Percentiles rank a stretch among this genome's conserved stretches.
Conservation (phyloP, 2,329 filamentous ascomycete genomes). For the Lachnellula subtilissima region DNA sequence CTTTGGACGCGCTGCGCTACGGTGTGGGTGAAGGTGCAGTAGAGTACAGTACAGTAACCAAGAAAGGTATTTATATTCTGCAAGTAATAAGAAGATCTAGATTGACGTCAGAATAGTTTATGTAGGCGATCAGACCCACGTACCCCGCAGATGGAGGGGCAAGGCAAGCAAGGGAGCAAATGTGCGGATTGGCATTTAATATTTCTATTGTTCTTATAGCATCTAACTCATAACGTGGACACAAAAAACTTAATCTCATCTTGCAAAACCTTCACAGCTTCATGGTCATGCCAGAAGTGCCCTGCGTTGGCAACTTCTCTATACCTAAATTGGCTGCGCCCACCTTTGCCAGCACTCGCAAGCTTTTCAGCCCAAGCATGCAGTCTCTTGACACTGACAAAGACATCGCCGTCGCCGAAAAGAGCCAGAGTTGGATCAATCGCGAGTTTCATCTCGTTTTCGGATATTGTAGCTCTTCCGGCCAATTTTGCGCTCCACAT, state of each 20-base stretch:
- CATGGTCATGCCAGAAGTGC: conserved; percentile 45
- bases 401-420: conserved; percentile 71
- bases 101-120: no score
- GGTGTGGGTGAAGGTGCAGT: no score
- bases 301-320: conserved; percentile 44
- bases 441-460: conserved; percentile 50
- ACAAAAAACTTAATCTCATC: conserved; percentile 22
- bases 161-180: no score
- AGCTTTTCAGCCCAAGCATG: conserved; percentile 60
- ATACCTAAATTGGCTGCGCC: conserved; percentile 33
- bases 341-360: conserved; percentile 16
- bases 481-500: conserved; percentile 34
- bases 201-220: neutral
- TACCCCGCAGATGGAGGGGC: no score
- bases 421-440: conserved; percentile 60
- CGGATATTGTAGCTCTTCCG: conserved; percentile 25
- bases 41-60: no score
- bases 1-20: no score
- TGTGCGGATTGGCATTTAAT: neutral
- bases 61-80: no score
- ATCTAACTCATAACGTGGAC: conserved; percentile 2
- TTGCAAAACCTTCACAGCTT: conserved; percentile 17
- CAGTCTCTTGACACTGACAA: conserved; percentile 62
- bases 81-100: no score
- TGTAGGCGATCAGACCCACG: no score